Base-by-base conservation (phyloP, 345 rosid genomes). In the Limnanthes douglasii region DNA sequence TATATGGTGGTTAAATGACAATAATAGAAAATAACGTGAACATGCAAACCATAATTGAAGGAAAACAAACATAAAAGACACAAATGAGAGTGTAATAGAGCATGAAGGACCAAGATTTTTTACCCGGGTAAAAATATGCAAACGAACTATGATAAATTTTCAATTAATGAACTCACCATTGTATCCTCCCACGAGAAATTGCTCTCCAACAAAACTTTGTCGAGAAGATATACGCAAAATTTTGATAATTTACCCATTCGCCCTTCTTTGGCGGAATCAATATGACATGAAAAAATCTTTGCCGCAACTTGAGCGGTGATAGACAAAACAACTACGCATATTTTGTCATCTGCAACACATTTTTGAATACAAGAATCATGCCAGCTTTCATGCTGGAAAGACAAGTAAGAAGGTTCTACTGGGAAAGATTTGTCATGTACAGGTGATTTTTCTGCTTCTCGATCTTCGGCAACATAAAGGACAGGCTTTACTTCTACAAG, bases 401-500 rank as follows among this genome's bases (percentile, higher is more conserved):
- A 70, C 79, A 69, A 68, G 52, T 5, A 33, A 50, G 43, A 46
- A 1, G 62, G 41, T 28, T 51, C 31, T 33, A 22, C 56, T 24
- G 31, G 15, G 23, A 56, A 9, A 14, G 45, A 44, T 1, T 27
- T 48, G 12, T 62, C 68, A 25, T 51, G 41, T 16, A 9, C 28
- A 16, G 48, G 46, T 50, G 43, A 65, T 39, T 50, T 30, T 8
- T 10, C 40, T 8, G 41, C 54, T 17, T 72, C 83, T 5, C 31
- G 31, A 28, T 60, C 76, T 28, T 70, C 58, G 16, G 60, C 34
- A 15, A 73, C 74, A 47, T 75, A 71, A 19, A 90, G 75, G 24
- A 75, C 37, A 25, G 98, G 96, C 60, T 90, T 90, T 41, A 84
- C 64, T 73, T 90, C 98, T 48, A 90, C 83, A 41, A 69, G 62